A percentile compares a stretch with the other conserved stretches of the same genome.
These are phyloP conservation scores for Lentinula detonsa DNA, from an alignment of 768 basidiomycete genomes.

Conservation along the genomic window DNA sequence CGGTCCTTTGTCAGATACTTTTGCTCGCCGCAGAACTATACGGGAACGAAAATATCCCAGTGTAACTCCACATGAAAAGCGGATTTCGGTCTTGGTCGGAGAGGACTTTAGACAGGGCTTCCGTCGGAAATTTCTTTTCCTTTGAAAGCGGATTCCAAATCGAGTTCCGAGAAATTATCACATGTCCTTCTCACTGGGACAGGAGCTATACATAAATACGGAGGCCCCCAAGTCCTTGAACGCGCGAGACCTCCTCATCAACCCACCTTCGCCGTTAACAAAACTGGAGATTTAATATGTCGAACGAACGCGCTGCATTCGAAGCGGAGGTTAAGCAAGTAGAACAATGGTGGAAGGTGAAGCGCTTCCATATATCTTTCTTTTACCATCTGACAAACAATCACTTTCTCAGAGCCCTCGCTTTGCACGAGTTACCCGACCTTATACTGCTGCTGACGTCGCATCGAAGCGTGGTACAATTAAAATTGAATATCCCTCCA, in stretches of 20 bases:
- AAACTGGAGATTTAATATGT: conserved; percentile 34
- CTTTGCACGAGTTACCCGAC: conserved; percentile 81
- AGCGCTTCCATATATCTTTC: conserved; percentile 3
- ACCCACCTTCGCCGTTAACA: conserved; percentile 13
- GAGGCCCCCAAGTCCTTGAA: conserved; percentile 6
- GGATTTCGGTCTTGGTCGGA: background rate
- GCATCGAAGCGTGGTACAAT: conserved; percentile 92
- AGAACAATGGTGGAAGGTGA: conserved; percentile 90
- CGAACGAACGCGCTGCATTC: conserved; percentile 64
- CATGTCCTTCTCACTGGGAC: conserved; percentile 29
- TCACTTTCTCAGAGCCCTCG: conserved; percentile 62
- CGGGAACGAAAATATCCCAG: background rate
- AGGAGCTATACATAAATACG: conserved; percentile 16
- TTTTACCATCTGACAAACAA: conserved; percentile 6
- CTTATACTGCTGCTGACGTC: conserved; percentile 90
- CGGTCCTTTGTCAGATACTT: background rate
- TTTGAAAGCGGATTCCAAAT: background rate
- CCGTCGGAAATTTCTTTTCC: conserved; percentile 3
- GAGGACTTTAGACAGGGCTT: background rate
- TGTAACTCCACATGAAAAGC: conserved; percentile 2
- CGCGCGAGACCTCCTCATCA: conserved; percentile 10
- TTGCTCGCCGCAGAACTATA: background rate
- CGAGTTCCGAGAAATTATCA: conserved; percentile 28
- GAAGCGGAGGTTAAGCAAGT: conserved; percentile 78
- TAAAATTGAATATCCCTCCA: conserved; percentile 80